Percentiles rank a stretch among this genome's conserved stretches.
phyloP scores from a whole-genome alignment of 106 monocot species.

The Acorus calamus region DNA sequence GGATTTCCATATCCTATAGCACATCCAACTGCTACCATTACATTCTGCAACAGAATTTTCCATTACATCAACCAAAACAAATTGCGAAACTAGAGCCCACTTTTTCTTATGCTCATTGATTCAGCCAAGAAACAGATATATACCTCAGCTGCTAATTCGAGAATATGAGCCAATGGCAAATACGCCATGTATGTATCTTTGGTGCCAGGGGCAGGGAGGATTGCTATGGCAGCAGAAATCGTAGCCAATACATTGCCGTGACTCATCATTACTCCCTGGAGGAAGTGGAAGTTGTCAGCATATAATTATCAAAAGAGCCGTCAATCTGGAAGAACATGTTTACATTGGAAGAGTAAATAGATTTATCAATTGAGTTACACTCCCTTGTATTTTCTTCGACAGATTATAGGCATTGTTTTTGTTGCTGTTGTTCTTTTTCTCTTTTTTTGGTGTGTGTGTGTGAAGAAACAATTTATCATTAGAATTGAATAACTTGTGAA shows the following conservation, averaged over 20 bases:
- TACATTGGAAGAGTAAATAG: too few relatives aligned
- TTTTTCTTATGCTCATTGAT: background rate
- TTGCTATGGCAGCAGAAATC: slow-evolving; percentile 87
- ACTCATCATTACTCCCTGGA: slow-evolving; percentile 97
- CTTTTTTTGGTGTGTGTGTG: too few relatives aligned
- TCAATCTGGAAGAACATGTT: too few relatives aligned
- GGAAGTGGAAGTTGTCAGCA: background rate
- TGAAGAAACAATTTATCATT: too few relatives aligned
- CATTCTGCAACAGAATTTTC: slow-evolving; percentile 33
- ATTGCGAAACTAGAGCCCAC: too few relatives aligned
- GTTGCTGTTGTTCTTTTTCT: too few relatives aligned
- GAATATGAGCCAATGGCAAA: slow-evolving; percentile 94
- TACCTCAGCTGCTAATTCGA: slow-evolving; percentile 99
- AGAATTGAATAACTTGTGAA: too few relatives aligned
- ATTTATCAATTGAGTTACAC: too few relatives aligned
- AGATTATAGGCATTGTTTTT: too few relatives aligned
- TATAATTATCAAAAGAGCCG: slow-evolving; percentile 1
- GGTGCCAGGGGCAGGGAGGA: slow-evolving; percentile 71
- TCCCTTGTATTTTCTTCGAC: too few relatives aligned
- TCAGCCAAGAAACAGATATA: background rate
- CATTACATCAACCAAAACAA: too few relatives aligned
- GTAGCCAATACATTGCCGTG: slow-evolving; percentile 78
- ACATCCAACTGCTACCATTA: slow-evolving; percentile 74
- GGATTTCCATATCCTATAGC: slow-evolving; percentile 94
- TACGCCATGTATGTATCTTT: slow-evolving; percentile 95